Conservation (phyloP, 164 flowering plant species). For the Dillenia turbinata region DNA sequence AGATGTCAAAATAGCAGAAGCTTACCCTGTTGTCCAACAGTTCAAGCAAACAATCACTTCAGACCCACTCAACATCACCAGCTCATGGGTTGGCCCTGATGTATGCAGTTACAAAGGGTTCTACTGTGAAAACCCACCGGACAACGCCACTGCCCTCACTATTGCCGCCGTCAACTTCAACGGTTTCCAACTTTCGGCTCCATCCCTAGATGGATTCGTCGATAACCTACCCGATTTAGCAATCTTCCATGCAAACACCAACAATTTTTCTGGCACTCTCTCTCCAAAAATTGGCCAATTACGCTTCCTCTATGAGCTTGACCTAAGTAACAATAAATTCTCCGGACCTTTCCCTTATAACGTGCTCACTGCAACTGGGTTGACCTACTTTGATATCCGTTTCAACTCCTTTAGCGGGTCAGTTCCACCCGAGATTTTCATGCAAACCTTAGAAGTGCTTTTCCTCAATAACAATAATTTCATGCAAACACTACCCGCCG, state of each 20-base stretch:
- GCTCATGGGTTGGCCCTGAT: slow-evolving; percentile 43
- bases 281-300: slow-evolving; percentile 29
- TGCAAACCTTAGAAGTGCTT: slow-evolving; percentile 34
- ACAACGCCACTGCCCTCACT: slow-evolving; percentile 32
- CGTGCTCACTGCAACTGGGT: slow-evolving; percentile 23
- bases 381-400: slow-evolving; percentile 48
- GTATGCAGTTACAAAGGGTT: slow-evolving; percentile 55
- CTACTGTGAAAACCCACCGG: slow-evolving; percentile 45
- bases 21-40: slow-evolving; percentile 39
- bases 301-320: slow-evolving; percentile 54
- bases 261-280: slow-evolving; percentile 41
- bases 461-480: slow-evolving; percentile 65
- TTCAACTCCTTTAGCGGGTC: slow-evolving; percentile 48
- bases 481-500: slow-evolving; percentile 26
- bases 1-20: slow-evolving; percentile 33
- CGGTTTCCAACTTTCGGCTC: slow-evolving; percentile 34
- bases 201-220: slow-evolving; percentile 41
- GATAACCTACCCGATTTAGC: slow-evolving; percentile 51
- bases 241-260: slow-evolving; percentile 62
- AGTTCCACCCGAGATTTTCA: slow-evolving; percentile 45
- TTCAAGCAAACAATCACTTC: slow-evolving; percentile 41
- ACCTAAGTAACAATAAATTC: slow-evolving; percentile 59
- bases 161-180: slow-evolving; percentile 49
- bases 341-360: slow-evolving; percentile 46
- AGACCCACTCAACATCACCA: slow-evolving; percentile 40